Percentiles rank a stretch among this genome's conserved stretches.
phyloP scores from a whole-genome alignment of 495 filamentous ascomycete species.

The Chaetomium cochliodes region DNA sequence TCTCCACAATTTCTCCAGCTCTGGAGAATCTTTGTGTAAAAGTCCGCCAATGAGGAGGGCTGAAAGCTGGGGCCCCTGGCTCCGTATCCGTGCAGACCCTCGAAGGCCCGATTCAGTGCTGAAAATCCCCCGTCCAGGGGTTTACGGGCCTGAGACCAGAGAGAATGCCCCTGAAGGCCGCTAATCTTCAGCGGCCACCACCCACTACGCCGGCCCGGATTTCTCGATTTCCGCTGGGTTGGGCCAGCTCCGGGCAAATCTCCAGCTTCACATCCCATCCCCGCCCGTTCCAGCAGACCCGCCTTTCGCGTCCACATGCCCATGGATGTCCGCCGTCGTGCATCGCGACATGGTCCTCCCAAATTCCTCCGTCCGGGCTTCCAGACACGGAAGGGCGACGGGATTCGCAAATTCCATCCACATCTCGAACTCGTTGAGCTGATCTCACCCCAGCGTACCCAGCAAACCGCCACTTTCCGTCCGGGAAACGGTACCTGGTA shows the following conservation, averaged over 20 bases:
- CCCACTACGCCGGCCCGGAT: too few species aligned
- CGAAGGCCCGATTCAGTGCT: neutral
- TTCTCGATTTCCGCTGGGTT: too few species aligned
- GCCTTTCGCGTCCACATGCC: conserved; percentile 2
- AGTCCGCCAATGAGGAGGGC: conserved; percentile 29
- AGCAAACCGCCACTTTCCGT: conserved; percentile 17
- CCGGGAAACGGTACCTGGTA: conserved; percentile 4
- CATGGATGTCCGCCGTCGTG: neutral
- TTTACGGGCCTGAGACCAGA: neutral
- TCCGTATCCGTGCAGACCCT: conserved; percentile 12
- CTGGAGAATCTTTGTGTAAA: conserved; percentile 27
- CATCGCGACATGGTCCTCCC: neutral
- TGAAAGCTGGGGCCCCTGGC: neutral
- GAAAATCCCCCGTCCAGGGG: neutral
- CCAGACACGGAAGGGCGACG: neutral
- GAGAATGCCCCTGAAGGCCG: neutral
- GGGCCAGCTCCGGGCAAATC: neutral
- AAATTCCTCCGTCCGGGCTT: conserved; percentile 19
- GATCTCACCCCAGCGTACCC: neutral
- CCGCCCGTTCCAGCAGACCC: neutral
- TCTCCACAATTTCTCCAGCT: conserved; percentile 30
- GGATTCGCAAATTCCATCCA: conserved; percentile 21
- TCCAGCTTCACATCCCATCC: neutral
- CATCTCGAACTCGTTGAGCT: conserved; percentile 3
- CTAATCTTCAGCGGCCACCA: conserved; percentile 1